phyloP scores from a whole-genome alignment of 2,329 filamentous ascomycete genomes.

The Botrytis fragariae region DNA sequence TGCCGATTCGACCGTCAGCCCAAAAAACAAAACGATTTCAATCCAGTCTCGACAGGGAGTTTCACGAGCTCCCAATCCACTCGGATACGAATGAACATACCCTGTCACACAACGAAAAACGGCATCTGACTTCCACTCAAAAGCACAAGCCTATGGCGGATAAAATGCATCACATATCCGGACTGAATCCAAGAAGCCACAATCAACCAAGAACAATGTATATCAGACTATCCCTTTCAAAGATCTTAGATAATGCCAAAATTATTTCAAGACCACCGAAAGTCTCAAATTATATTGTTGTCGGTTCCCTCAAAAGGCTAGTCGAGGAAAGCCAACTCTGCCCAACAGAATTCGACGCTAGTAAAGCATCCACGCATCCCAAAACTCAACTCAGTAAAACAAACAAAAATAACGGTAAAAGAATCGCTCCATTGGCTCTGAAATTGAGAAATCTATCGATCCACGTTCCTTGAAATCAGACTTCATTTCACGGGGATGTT shows the following conservation, averaged over 20 bases:
- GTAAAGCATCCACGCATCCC: neutral
- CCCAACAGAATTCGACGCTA: neutral
- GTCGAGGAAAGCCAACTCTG: neutral
- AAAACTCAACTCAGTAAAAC: rapidly evolving
- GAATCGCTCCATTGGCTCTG: rapidly evolving
- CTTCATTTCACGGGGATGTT: neutral
- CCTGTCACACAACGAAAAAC: neutral
- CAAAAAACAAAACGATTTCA: neutral
- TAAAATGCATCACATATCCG: neutral
- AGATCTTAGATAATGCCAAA: rapidly evolving
- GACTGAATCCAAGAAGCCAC: neutral
- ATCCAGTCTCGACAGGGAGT: rapidly evolving
- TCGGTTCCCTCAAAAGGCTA: neutral
- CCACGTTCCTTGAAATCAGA: neutral
- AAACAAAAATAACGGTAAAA: neutral
- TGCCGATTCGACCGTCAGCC: neutral
- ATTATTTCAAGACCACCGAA: neutral
- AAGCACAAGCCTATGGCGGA: neutral
- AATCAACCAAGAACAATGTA: neutral
- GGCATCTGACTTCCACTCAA: neutral
- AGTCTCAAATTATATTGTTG: rapidly evolving
- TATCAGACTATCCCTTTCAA: neutral
- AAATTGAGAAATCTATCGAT: neutral
- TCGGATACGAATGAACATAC: neutral
- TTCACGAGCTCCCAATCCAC: neutral